Percentiles rank a stretch among this genome's conserved stretches.
phyloP scores from a whole-genome alignment of 176 grass and related monocot species.

The Raddia distichophylla region DNA sequence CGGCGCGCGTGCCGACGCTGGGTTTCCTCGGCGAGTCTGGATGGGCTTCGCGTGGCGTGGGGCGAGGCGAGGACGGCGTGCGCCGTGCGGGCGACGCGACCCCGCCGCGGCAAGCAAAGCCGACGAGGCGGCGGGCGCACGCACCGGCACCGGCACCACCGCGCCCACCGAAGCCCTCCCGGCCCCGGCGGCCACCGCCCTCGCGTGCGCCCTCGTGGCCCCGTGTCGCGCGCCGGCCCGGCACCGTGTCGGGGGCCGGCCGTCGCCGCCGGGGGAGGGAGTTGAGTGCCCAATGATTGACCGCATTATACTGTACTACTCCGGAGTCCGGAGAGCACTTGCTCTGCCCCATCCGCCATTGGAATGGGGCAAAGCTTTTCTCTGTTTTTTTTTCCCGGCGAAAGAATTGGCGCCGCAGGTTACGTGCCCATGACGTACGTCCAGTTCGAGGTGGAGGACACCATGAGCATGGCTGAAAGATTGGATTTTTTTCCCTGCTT shows the following conservation, averaged over 20 bases:
- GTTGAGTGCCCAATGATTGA: conserved; percentile 57
- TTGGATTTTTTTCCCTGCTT: too few species aligned
- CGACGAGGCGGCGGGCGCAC: neutral
- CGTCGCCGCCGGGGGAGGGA: neutral
- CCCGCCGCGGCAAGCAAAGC: neutral
- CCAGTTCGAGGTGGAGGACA: conserved; percentile 35
- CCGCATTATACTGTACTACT: conserved; percentile 19
- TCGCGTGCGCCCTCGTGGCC: conserved; percentile 9
- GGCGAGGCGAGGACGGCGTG: neutral
- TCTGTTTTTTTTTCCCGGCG: neutral
- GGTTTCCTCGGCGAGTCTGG: neutral
- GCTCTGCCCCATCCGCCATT: conserved; percentile 14
- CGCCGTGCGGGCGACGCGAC: neutral
- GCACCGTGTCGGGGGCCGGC: conserved; percentile 27
- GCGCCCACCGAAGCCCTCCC: conserved; percentile 3
- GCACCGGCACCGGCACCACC: neutral
- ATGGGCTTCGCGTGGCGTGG: neutral
- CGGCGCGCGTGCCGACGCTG: neutral
- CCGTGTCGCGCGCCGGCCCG: conserved; percentile 31
- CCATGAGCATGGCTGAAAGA: too few species aligned
- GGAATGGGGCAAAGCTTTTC: conserved; percentile 7
- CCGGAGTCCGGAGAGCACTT: too few species aligned
- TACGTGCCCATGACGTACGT: conserved; percentile 50
- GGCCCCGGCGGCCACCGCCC: neutral
- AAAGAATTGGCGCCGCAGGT: neutral